phyloP scores from a whole-genome alignment of 1,284 basidiomycete species.

The Fomes fomentarius region DNA sequence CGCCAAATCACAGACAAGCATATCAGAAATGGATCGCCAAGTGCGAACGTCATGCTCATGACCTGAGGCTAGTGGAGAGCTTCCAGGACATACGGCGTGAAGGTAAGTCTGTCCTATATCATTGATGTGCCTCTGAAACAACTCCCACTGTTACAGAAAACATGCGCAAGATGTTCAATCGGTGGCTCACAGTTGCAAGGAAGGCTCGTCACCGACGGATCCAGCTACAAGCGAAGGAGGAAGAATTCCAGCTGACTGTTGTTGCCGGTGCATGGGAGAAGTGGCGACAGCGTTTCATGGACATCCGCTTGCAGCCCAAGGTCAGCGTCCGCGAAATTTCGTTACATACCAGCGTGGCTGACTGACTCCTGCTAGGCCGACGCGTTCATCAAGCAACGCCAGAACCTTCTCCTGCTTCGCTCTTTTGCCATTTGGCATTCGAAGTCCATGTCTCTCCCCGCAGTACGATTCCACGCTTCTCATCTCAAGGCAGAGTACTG shows the following conservation, averaged over 20 bases:
- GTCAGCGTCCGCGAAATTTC: slow-evolving; percentile 43
- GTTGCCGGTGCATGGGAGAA: slow-evolving; percentile 68
- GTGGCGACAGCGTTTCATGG: slow-evolving; percentile 72
- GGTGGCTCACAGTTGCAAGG: slow-evolving; percentile 67
- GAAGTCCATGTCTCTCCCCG: slow-evolving; percentile 76
- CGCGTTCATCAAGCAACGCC: slow-evolving; percentile 56
- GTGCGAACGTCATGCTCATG: slow-evolving; percentile 65
- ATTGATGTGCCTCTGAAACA: background rate
- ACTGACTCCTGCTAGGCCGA: slow-evolving; percentile 56
- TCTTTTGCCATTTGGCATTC: slow-evolving; percentile 75
- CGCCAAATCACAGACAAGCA: slow-evolving; percentile 27
- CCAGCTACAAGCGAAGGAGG: slow-evolving; percentile 61
- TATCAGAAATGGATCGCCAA: slow-evolving; percentile 72
- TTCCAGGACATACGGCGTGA: slow-evolving; percentile 77
- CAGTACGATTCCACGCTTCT: slow-evolving; percentile 70
- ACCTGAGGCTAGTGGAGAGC: slow-evolving; percentile 77
- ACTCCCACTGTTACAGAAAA: slow-evolving; percentile 51
- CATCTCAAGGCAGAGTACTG: slow-evolving; percentile 64
- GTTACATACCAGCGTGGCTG: background rate
- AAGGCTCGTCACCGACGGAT: slow-evolving; percentile 58
- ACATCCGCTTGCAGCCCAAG: slow-evolving; percentile 62
- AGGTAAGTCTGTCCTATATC: slow-evolving; percentile 44
- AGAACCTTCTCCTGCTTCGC: slow-evolving; percentile 61
- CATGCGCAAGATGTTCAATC: slow-evolving; percentile 67
- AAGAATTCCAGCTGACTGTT: slow-evolving; percentile 55